Evolutionary conservation across 1,284 basidiomycete genomes (phyloP), one percentile per base, ranked within the genome.

Genomic region (Ustilago bromivora): DNA sequence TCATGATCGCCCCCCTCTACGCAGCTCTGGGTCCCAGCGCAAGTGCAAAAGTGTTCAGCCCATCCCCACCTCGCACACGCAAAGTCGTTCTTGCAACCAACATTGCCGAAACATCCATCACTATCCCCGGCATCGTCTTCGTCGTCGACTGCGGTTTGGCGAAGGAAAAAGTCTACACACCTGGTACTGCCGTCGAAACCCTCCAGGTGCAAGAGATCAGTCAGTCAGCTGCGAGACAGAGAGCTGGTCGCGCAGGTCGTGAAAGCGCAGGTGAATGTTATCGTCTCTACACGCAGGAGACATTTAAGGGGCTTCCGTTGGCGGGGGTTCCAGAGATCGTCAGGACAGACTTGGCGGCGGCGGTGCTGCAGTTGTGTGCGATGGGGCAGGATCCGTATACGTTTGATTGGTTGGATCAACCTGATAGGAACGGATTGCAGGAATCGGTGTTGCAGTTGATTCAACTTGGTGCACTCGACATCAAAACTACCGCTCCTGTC

Each of bases 71-170:
- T 0, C 89, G 91, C 58, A 91, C 90, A 1, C 91, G 96, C 55
- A 95, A 97, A 85, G 92, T 96, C 83, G 94, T 98, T 66, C 89
- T 99, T 34, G 92, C 84, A 4, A 85, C 84, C 31, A 85, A 85
- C 68, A 85, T 85, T 57, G 84, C 96, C n/a, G 96, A 99, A 87
- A 99, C 97, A 0, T 95, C 93, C 28, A 94, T 99, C 86, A 99
- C 96, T 4, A 97, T 99, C 81, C 95, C 96, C 5, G 96, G 96
- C 2, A 92, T 99, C 62, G 92, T 91, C 67, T 98, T 94, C 85
- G 96, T 99, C 8, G 92, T 99, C 56, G 96, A 99, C 87, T 84
- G 81, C 36, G 84, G 84, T 0, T 92, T 96, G 86, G 94, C 93
- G 82, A 99, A 99, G 87, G 95, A 98, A 87, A 97, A 97, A 87